A percentile compares a stretch with the other conserved stretches of the same genome.
These are phyloP conservation scores for Metschnikowia santaceciliae DNA, from an alignment of 805 yeast species.

Conservation along the genomic window DNA sequence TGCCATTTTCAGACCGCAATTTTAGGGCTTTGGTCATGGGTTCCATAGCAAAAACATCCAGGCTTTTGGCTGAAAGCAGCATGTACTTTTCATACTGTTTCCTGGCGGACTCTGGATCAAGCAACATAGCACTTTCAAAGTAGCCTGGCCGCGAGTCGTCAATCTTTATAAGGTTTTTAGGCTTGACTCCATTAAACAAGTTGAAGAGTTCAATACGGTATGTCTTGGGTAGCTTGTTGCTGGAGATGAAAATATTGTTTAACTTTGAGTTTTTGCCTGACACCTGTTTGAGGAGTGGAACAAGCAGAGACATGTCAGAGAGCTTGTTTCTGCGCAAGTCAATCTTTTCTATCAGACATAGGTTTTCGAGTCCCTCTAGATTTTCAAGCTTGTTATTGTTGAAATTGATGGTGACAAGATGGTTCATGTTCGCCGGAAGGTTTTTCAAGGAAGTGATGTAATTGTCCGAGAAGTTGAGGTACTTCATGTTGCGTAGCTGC, in stretches of 20 bases:
- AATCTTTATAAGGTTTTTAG: constrained; percentile 44
- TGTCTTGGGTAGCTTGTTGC: constrained; percentile 43
- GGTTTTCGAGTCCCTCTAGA: constrained; percentile 44
- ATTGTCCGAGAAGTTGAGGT: constrained; percentile 42
- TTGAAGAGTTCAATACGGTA: constrained; percentile 55
- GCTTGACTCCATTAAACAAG: constrained; percentile 50
- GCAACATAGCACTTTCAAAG: constrained; percentile 52
- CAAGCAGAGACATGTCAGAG: constrained; percentile 27
- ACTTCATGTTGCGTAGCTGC: constrained; percentile 44
- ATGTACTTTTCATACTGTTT: constrained; percentile 40
- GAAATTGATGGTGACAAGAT: constrained; percentile 45
- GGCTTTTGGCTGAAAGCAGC: neutral
- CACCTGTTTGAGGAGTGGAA: constrained; percentile 35
- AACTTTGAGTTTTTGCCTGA: constrained; percentile 29
- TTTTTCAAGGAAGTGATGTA: constrained; percentile 32
- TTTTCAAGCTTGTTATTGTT: constrained; percentile 44
- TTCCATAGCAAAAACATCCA: neutral
- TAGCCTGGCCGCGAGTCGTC: constrained; percentile 63
- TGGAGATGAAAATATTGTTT: constrained; percentile 38
- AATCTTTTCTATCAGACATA: constrained; percentile 43
- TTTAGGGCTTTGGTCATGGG: neutral
- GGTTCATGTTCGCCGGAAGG: constrained; percentile 31
- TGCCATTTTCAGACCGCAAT: neutral
- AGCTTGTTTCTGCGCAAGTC: constrained; percentile 51
- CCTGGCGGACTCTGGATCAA: constrained; percentile 48